Evolutionary conservation across 2,329 filamentous ascomycete species (phyloP).

Genomic region (Fusarium sp.): DNA sequence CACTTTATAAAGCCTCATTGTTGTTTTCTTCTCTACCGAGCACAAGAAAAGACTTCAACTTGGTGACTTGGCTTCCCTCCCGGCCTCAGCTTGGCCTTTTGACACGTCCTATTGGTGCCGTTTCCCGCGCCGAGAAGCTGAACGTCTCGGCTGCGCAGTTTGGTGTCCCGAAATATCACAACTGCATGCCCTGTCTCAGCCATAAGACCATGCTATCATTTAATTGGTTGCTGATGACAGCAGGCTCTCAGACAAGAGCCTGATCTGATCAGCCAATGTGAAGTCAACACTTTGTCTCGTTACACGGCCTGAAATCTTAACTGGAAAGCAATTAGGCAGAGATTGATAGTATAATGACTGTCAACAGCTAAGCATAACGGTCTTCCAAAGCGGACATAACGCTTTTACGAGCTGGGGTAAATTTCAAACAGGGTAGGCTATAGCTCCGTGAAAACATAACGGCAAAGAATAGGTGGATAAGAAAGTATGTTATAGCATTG

Average conservation of each 20-base stretch:
- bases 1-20: not conserved
- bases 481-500: rapidly evolving
- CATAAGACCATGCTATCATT: not conserved
- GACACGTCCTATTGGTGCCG: not conserved
- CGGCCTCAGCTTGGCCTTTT: not conserved
- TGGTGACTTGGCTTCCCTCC: not conserved
- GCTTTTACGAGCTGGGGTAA: not conserved
- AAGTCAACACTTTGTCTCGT: not conserved
- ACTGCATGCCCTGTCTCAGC: not conserved
- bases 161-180: not conserved
- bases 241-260: not conserved
- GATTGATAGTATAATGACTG: rapidly evolving
- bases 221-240: not conserved
- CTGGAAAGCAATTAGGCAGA: not conserved
- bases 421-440: not conserved
- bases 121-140: not conserved
- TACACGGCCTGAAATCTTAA: not conserved
- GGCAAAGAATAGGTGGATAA: rapidly evolving
- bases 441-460: not conserved
- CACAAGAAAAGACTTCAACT: not conserved
- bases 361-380: not conserved
- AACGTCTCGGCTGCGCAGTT: not conserved
- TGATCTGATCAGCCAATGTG: not conserved
- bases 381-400: not conserved
- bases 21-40: not conserved